Evolutionary conservation across 2,329 filamentous ascomycete species (phyloP).

Genomic region (Beauveria medogensis): DNA sequence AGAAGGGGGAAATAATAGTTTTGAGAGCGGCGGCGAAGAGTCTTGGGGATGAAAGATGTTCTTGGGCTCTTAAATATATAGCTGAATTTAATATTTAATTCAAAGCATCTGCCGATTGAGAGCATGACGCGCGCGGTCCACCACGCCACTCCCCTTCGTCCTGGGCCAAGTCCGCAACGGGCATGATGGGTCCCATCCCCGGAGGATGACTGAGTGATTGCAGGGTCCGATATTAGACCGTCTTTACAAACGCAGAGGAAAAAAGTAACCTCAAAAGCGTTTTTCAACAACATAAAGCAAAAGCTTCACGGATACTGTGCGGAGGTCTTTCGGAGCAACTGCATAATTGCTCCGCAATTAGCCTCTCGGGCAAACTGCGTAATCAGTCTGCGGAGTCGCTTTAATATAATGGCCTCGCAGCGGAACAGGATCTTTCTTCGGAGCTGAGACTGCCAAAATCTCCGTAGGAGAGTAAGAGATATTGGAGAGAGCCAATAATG

Average conservation of each 20-base stretch:
- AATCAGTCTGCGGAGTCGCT: not conserved
- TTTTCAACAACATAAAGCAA: not conserved
- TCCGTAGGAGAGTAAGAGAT: not conserved
- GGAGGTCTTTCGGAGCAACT: not conserved
- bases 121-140: not conserved
- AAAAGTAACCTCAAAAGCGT: too few relatives aligned
- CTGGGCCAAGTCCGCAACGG: constrained; percentile 1
- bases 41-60: too few relatives aligned
- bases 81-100: not conserved
- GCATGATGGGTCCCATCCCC: not conserved
- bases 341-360: too few relatives aligned
- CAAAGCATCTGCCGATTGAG: not conserved
- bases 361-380: not conserved
- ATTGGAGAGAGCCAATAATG: not conserved
- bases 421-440: not conserved
- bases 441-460: not conserved
- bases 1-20: too few relatives aligned
- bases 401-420: not conserved
- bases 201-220: not conserved
- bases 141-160: not conserved
- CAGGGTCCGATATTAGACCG: not conserved
- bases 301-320: not conserved
- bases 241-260: not conserved
- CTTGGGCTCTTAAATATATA: not conserved
- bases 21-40: too few relatives aligned